phyloP scores from a whole-genome alignment of 257 asterid genomes.

The Misopates orontium region DNA sequence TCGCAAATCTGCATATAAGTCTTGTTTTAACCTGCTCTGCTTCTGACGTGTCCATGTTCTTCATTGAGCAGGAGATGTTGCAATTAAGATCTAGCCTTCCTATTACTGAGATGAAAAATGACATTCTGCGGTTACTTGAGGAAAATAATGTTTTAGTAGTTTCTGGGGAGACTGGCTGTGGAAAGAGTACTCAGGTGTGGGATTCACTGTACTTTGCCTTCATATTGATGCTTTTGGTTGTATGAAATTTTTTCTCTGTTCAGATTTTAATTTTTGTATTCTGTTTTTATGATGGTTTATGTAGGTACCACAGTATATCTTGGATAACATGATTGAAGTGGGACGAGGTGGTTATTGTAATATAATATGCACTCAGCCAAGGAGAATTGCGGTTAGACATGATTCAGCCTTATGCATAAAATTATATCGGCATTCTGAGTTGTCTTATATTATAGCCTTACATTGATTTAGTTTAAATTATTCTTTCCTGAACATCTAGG shows the following conservation, averaged over 20 bases:
- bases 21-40: conserved; percentile 7
- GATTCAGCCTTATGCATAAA: conserved; percentile 13
- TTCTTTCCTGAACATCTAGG: conserved; percentile 12
- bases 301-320: conserved; percentile 94
- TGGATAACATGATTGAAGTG: conserved; percentile 92
- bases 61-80: conserved; percentile 67
- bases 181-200: conserved; percentile 96
- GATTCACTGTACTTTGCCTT: conserved; percentile 19
- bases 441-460: neutral
- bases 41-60: conserved; percentile 28
- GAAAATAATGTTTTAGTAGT: conserved; percentile 78
- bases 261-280: conserved; percentile 17
- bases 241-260: neutral
- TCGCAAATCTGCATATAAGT: neutral
- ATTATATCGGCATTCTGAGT: conserved; percentile 6
- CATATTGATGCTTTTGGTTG: neutral
- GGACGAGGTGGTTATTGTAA: conserved; percentile 84
- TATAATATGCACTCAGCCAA: conserved; percentile 95
- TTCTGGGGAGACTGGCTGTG: conserved; percentile 99
- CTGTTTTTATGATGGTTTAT: conserved; percentile 32
- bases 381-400: conserved; percentile 92
- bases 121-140: conserved; percentile 65
- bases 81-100: conserved; percentile 81
- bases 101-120: conserved; percentile 72
- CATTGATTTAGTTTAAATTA: conserved; percentile 1